Percentiles rank a stretch among this genome's conserved stretches.
These are phyloP conservation scores for Carnegiea gigantea DNA, from an alignment of 179 eudicot species.

Conservation along the genomic window DNA sequence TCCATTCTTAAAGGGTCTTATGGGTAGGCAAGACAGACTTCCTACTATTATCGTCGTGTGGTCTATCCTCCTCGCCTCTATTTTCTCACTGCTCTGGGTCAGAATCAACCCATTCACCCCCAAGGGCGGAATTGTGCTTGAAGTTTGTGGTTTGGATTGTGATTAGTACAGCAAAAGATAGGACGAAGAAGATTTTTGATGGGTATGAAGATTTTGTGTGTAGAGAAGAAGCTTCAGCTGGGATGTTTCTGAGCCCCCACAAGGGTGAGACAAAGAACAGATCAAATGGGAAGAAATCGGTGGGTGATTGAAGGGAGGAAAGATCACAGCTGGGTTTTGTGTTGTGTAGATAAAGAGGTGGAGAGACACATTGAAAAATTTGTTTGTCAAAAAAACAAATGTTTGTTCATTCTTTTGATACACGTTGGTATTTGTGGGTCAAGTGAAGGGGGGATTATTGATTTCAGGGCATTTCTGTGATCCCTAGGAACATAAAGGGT, in stretches of 20 bases:
- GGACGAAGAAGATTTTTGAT: slow-evolving; percentile 15
- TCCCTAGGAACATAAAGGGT: slow-evolving; percentile 32
- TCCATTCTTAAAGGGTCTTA: slow-evolving; percentile 92
- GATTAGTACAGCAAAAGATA: slow-evolving; percentile 35
- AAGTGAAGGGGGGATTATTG: slow-evolving; percentile 33
- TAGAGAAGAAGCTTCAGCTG: slow-evolving; percentile 13
- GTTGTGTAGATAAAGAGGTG: slow-evolving; percentile 51
- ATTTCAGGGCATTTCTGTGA: slow-evolving; percentile 25
- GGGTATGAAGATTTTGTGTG: slow-evolving; percentile 22
- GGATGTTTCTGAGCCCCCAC: slow-evolving; percentile 9
- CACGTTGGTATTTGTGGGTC: slow-evolving; percentile 38
- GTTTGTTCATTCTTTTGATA: slow-evolving; percentile 48
- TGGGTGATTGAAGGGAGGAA: slow-evolving; percentile 7
- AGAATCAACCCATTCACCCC: slow-evolving; percentile 76
- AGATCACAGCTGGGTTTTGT: slow-evolving; percentile 23
- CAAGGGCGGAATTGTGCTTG: slow-evolving; percentile 68
- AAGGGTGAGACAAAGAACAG: not conserved
- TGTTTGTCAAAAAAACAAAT: slow-evolving; percentile 28
- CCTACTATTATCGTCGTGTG: slow-evolving; percentile 92
- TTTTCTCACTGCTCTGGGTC: slow-evolving; percentile 89
- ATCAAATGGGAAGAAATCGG: not conserved
- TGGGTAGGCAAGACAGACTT: slow-evolving; percentile 69
- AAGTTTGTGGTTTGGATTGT: slow-evolving; percentile 92
- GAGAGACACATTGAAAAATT: slow-evolving; percentile 22
- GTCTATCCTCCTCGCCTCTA: slow-evolving; percentile 90